These are phyloP conservation scores for Tetrahymena borealis DNA, from an alignment of 73 alveolate genomes.

Conservation along the genomic window DNA sequence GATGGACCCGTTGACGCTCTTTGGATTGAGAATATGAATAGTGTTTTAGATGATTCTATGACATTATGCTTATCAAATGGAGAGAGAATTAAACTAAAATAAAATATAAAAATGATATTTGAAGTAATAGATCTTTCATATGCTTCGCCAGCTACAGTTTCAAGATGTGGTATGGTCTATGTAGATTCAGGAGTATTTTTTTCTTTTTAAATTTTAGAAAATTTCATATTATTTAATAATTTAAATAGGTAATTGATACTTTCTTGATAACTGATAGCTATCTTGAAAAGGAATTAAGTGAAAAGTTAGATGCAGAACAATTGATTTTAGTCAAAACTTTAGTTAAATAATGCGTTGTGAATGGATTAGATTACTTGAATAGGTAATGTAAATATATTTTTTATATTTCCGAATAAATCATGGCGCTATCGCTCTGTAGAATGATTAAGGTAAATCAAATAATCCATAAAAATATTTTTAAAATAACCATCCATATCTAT, in stretches of 20 bases:
- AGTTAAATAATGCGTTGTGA: neutral
- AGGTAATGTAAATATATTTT: neutral
- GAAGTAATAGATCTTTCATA: slow-evolving; percentile 56
- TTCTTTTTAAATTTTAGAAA: neutral
- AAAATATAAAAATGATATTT: slow-evolving; percentile 44
- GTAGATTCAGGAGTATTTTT: slow-evolving; percentile 52
- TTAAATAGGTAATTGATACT: neutral
- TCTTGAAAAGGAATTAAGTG: neutral
- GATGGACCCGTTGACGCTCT: slow-evolving; percentile 99
- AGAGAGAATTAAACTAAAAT: slow-evolving; percentile 46
- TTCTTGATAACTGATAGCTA: neutral
- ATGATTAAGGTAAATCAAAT: neutral
- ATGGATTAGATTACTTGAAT: neutral
- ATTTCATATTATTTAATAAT: neutral
- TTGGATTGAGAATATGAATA: slow-evolving; percentile 98
- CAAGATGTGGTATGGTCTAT: slow-evolving; percentile 76
- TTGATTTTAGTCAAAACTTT: neutral
- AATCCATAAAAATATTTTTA: neutral
- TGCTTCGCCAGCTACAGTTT: slow-evolving; percentile 70
- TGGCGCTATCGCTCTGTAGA: neutral
- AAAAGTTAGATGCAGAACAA: neutral
- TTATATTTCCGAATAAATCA: neutral
- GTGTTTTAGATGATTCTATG: slow-evolving; percentile 99
- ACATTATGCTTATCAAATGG: slow-evolving; percentile 67
- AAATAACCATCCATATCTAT: neutral